Evolutionary conservation across 805 yeast species (phyloP), one percentile per base, ranked within the genome.

Genomic region (Hanseniaspora taiwanica): DNA sequence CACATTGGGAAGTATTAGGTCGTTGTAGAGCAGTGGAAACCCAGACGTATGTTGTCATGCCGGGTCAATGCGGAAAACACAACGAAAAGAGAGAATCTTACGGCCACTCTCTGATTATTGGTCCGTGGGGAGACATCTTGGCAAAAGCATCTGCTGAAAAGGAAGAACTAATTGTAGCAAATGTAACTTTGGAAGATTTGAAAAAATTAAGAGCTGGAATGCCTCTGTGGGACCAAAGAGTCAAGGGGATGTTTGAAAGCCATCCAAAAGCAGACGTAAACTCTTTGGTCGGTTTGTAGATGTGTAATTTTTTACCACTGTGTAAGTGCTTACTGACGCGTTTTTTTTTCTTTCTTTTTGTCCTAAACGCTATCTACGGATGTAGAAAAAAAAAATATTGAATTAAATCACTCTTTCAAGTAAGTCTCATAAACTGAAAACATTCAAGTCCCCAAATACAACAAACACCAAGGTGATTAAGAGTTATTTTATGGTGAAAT

Each of bases 41-140:
- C 1, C 97, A 91, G 59, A 67, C 81, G 44, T 91, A 71, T 56
- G 94, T 87, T 5, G 64, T 89, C 3, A 73, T 86, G 81, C 87
- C 96, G 2, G 94, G 91, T 0, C 95, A 85, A 54, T 74, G 76
- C 42, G 96, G 96, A 2, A 59, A 61, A 32, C 96, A 86, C 55
- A 75, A 77, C 43, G 42, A 36, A 2, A 48, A 65, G 42, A 64
- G 97, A 42, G 69, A 73, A 42, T 81, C 94, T 45, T 89, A 77
- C 61, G 98, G 98, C 1, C 89, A 85, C 51, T 71, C 94, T 0
- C 64, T 86, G 46, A 76, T 86, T 4, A 71, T 89, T n/a, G 89
- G 82, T 48, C 97, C 98, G 0, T 83, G 94, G 85, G 98, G 97
- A 0, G 67, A 73, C 0, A 66, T 85, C 2, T 44, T 89, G 3